Conservation (phyloP, 2,329 filamentous ascomycete species). For the Phialocephala sp. region DNA sequence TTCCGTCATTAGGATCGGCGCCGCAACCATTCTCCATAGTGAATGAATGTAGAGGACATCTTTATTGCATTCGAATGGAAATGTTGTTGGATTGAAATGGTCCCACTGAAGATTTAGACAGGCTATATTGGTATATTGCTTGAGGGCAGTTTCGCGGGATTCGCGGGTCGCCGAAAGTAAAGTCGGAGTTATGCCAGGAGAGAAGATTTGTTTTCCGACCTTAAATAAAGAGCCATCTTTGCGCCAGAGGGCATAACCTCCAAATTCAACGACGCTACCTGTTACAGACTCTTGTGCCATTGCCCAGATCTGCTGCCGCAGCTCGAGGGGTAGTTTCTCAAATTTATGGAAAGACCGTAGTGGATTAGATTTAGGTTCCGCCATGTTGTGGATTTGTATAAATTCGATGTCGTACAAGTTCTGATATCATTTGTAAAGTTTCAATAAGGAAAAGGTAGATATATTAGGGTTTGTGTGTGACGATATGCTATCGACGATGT, state of each 20-base stretch:
- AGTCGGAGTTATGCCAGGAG: too few species aligned
- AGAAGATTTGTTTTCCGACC: too few species aligned
- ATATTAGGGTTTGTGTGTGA: too few species aligned
- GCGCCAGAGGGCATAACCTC: neutral
- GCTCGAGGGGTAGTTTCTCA: neutral
- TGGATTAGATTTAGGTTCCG: neutral
- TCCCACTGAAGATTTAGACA: neutral
- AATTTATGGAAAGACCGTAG: neutral
- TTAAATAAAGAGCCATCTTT: too few species aligned
- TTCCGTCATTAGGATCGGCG: neutral
- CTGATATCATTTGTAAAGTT: too few species aligned
- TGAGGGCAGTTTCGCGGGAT: neutral
- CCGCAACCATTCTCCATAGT: neutral
- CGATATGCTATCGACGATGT: neutral
- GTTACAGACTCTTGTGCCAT: neutral
- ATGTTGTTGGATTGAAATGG: neutral
- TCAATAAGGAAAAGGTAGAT: too few species aligned
- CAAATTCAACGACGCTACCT: neutral
- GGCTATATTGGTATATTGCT: neutral
- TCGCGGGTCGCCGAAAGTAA: neutral
- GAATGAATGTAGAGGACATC: neutral
- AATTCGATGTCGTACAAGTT: neutral
- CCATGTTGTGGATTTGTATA: neutral
- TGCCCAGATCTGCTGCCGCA: neutral
- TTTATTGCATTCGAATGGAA: neutral